A percentile compares a stretch with the other conserved stretches of the same genome.
Conservation (phyloP, 805 yeast species). For the Cyberlindnera saturnus region DNA sequence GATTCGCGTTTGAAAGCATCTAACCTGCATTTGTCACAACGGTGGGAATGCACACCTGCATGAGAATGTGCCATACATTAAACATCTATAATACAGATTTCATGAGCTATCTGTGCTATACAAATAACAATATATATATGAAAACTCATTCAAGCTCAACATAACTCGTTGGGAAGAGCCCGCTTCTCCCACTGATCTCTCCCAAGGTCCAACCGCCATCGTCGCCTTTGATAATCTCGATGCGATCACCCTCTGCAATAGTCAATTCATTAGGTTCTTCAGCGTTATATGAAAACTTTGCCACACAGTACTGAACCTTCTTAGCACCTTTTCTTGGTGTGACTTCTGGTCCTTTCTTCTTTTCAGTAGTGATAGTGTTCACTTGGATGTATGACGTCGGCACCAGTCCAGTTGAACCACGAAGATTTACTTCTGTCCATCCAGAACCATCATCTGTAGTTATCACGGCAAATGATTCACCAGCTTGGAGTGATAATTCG, state of each 20-base stretch:
- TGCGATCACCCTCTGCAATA: slow-evolving; percentile 65
- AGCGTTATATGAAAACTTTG: slow-evolving; percentile 20
- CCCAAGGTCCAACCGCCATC: slow-evolving; percentile 98
- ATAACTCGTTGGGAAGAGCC: slow-evolving; percentile 78
- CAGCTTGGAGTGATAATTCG: slow-evolving; percentile 57
- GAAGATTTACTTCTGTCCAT: slow-evolving; percentile 66
- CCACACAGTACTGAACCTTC: slow-evolving; percentile 15
- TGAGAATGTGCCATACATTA: too few relatives aligned
- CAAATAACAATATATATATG: background rate
- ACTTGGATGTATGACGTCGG: slow-evolving; percentile 76
- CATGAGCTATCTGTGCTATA: background rate
- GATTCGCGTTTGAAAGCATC: too few relatives aligned
- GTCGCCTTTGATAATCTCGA: slow-evolving; percentile 61
- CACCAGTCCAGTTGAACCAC: slow-evolving; percentile 64
- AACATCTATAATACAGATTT: too few relatives aligned
- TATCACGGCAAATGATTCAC: slow-evolving; percentile 54
- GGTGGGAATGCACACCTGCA: too few relatives aligned
- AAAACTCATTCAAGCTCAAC: slow-evolving; percentile 12
- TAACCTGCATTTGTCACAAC: too few relatives aligned
- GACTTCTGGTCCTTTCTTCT: slow-evolving; percentile 18
- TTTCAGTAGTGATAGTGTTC: slow-evolving; percentile 10
- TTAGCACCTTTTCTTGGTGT: slow-evolving; percentile 16
- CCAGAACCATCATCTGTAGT: slow-evolving; percentile 80
- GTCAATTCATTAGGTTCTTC: slow-evolving; percentile 73
- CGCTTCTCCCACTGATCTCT: slow-evolving; percentile 57